phyloP scores from a whole-genome alignment of 2,329 filamentous ascomycete genomes.

The Penicillium sp. region DNA sequence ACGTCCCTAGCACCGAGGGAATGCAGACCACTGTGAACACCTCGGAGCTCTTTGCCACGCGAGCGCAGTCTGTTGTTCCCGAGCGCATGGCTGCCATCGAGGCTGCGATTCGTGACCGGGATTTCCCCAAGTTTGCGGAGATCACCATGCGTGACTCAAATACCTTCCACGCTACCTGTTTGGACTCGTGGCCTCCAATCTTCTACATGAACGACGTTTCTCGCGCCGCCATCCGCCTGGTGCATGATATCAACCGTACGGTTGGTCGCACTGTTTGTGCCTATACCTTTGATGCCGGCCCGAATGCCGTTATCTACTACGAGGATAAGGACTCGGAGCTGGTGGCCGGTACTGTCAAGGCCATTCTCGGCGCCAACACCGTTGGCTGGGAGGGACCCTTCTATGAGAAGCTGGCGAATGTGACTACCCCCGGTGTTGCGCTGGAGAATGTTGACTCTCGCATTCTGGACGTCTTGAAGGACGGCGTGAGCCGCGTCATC shows the following conservation, averaged over 20 bases:
- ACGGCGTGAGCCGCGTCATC: slow-evolving; percentile 84
- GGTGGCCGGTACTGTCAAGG: slow-evolving; percentile 76
- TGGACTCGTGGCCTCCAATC: slow-evolving; percentile 95
- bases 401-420: slow-evolving; percentile 52
- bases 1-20: slow-evolving; percentile 83
- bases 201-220: slow-evolving; percentile 98
- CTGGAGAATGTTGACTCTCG: slow-evolving; percentile 58
- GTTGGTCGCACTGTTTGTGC: slow-evolving; percentile 80
- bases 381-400: slow-evolving; percentile 57
- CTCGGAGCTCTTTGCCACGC: slow-evolving; percentile 77
- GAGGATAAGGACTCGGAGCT: slow-evolving; percentile 70
- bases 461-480: slow-evolving; percentile 64
- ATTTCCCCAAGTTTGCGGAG: slow-evolving; percentile 84
- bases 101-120: slow-evolving; percentile 68
- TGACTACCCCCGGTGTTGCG: slow-evolving; percentile 49
- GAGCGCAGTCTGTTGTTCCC: slow-evolving; percentile 74
- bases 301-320: slow-evolving; percentile 96
- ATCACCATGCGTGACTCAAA: slow-evolving; percentile 97
- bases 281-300: slow-evolving; percentile 96
- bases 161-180: slow-evolving; percentile 90
- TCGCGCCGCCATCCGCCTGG: slow-evolving; percentile 78
- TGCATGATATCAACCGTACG: slow-evolving; percentile 80
- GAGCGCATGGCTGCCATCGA: slow-evolving; percentile 81
- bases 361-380: slow-evolving; percentile 63
- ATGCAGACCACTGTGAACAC: slow-evolving; percentile 98